phyloP scores from a whole-genome alignment of 2,329 filamentous ascomycete genomes.

The Aspergillus aculeatus region DNA sequence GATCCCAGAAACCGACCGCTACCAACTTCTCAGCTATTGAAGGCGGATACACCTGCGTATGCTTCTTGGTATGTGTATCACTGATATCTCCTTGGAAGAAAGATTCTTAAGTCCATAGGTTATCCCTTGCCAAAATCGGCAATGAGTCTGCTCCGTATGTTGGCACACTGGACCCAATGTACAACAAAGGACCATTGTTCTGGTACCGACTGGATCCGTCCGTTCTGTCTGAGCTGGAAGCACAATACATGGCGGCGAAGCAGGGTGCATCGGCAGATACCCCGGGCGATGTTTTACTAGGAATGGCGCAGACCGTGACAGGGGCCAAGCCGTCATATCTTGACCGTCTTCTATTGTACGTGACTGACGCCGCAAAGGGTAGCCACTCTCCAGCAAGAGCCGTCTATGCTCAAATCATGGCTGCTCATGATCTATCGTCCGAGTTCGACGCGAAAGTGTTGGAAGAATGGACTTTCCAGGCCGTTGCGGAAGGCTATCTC shows the following conservation, averaged over 20 bases:
- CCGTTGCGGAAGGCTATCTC: constrained; percentile 26
- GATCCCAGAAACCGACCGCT: constrained; percentile 23
- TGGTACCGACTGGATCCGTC: constrained; percentile 27
- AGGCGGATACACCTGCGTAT: constrained; percentile 18
- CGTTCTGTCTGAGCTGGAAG: constrained; percentile 25
- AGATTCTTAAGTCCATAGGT: constrained; percentile 14
- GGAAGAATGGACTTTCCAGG: constrained; percentile 25
- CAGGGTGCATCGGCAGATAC: constrained; percentile 13
- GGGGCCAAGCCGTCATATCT: constrained; percentile 23
- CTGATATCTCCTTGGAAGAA: background rate
- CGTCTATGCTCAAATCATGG: constrained; percentile 27
- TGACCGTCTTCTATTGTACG: constrained; percentile 22
- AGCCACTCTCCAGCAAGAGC: constrained; percentile 26
- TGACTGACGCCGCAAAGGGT: constrained; percentile 22
- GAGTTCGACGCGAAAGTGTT: constrained; percentile 20
- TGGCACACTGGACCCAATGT: constrained; percentile 26
- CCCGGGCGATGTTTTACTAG: constrained; percentile 26
- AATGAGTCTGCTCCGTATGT: constrained; percentile 9
- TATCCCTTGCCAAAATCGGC: constrained; percentile 19
- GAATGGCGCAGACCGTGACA: constrained; percentile 29
- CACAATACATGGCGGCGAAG: constrained; percentile 21
- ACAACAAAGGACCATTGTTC: constrained; percentile 30
- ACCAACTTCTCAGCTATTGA: constrained; percentile 21
- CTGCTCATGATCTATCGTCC: constrained; percentile 19
- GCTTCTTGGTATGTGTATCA: constrained; percentile 22